Base-by-base conservation (phyloP, 129 eudicot genomes). In the Scalesia atractyloides region DNA sequence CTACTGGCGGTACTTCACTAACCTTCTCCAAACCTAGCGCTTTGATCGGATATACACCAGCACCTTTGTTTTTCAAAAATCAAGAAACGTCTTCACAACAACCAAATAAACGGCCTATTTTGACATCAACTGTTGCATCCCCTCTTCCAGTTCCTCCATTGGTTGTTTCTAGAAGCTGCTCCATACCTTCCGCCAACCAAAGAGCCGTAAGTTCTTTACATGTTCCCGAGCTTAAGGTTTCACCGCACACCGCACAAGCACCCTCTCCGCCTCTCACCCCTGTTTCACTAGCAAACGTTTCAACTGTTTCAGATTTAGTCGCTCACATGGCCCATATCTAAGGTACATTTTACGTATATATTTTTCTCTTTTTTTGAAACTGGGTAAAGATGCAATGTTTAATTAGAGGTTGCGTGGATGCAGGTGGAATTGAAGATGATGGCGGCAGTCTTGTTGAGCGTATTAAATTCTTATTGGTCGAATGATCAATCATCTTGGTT, bases 221-320 rank as follows among this genome's bases (percentile, higher is more conserved):
- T 22, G 64, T 22, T 57, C 17, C 64, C 36, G 26, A 57, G 15
- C 64, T 57, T 57, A 57, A 57, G 66, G 74, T 82, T 43, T 70
- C 76, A 3, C 68, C 73, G 33, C 66, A 41, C 14, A 7, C 68
- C 30, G 84, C 64, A 33, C 76, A 78, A 47, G 70, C 65, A 57
- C 73, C 78, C 56, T 89, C 96, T 39, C 96, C 96, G 65, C 96
- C 96, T 4, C 68, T 84, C 69, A 84, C 90, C n/a, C 96, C 96
- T 9, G 74, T 84, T 5, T 80, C 88, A 18, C 72, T 86, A 9
- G 73, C 84, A 39, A 76, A 82, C 49, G 66, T 76, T 79, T 34
- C 66, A 16, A n/a, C 68, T 12, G 48, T 63, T 36, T 63, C 68
- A 9, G 68, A 63, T n/a, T 47, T 12, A 61, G 49, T 30, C 15